These are phyloP conservation scores for Talaromyces islandicus DNA, from an alignment of 2,329 filamentous ascomycete genomes.

Conservation along the genomic window DNA sequence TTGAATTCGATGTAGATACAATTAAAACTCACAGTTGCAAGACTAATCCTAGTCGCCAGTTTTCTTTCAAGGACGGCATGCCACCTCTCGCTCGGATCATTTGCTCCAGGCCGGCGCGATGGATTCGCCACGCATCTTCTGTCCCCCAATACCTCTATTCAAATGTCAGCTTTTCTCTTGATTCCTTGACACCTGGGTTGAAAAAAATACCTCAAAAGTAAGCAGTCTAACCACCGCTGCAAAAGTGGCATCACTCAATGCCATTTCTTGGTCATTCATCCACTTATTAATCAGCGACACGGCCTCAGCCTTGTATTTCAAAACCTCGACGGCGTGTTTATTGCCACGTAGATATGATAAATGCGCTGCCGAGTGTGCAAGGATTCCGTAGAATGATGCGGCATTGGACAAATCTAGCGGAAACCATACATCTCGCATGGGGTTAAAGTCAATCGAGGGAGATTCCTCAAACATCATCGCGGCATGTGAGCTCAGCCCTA, in stretches of 20 bases:
- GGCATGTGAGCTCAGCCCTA: constrained; percentile 8
- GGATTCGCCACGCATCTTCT: constrained; percentile 4
- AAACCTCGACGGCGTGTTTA: constrained; percentile 3
- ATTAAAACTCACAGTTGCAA: constrained; percentile 1
- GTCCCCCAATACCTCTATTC: constrained; percentile 8
- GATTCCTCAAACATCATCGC: constrained; percentile 9
- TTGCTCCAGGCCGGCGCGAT: constrained; percentile 5
- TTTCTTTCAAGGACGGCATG: background rate
- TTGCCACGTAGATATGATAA: constrained; percentile 6
- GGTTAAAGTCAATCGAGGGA: constrained; percentile 3
- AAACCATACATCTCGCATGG: constrained; percentile 12
- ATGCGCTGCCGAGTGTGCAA: constrained; percentile 10
- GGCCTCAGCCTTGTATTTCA: constrained; percentile 9
- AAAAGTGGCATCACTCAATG: constrained; percentile 7
- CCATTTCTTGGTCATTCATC: constrained; percentile 6
- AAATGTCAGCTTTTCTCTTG: background rate
- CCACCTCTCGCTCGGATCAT: constrained; percentile 8
- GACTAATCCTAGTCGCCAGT: constrained; percentile 8
- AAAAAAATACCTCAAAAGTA: constrained; percentile 5
- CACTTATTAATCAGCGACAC: constrained; percentile 9
- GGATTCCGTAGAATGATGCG: constrained; percentile 10
- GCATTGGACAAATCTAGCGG: constrained; percentile 10
- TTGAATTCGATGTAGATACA: too few species aligned
- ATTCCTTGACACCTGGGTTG: background rate
- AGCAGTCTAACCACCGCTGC: constrained; percentile 9